These are phyloP conservation scores for Ensete ventricosum DNA, from an alignment of 176 grass and related monocot species.

Conservation along the genomic window DNA sequence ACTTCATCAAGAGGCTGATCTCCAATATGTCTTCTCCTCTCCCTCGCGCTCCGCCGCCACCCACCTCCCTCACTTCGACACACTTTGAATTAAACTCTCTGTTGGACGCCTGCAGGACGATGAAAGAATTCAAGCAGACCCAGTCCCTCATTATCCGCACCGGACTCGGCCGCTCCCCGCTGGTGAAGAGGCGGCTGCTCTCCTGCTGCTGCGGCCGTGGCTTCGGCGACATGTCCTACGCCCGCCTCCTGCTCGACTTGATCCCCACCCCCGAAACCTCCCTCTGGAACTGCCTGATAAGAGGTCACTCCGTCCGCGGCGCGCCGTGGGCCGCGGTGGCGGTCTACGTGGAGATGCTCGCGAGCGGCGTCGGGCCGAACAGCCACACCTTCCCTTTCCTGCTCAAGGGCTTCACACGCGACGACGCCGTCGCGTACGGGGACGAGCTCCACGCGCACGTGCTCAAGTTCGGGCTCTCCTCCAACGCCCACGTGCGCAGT, in stretches of 20 bases:
- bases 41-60: slow-evolving; percentile 9
- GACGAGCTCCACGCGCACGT: slow-evolving; percentile 50
- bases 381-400: slow-evolving; percentile 61
- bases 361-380: slow-evolving; percentile 37
- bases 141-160: slow-evolving; percentile 34
- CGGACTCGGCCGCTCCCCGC: slow-evolving; percentile 3
- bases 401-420: slow-evolving; percentile 43
- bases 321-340: slow-evolving; percentile 24
- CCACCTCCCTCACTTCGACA: slow-evolving; percentile 7
- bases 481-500: slow-evolving; percentile 31
- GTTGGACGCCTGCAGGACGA: slow-evolving; percentile 28
- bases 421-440: neutral
- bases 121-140: slow-evolving; percentile 38
- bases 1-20: neutral
- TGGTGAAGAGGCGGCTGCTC: slow-evolving; percentile 18
- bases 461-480: slow-evolving; percentile 47
- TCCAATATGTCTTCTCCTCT: neutral
- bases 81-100: slow-evolving; percentile 7
- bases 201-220: slow-evolving; percentile 20
- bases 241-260: slow-evolving; percentile 50
- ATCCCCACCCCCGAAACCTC: slow-evolving; percentile 21
- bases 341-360: slow-evolving; percentile 44
- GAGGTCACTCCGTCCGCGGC: neutral
- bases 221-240: slow-evolving; percentile 18
- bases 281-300: slow-evolving; percentile 16